Evolutionary conservation across 257 asterid species (phyloP).

Genomic region (Phtheirospermum japonicum): DNA sequence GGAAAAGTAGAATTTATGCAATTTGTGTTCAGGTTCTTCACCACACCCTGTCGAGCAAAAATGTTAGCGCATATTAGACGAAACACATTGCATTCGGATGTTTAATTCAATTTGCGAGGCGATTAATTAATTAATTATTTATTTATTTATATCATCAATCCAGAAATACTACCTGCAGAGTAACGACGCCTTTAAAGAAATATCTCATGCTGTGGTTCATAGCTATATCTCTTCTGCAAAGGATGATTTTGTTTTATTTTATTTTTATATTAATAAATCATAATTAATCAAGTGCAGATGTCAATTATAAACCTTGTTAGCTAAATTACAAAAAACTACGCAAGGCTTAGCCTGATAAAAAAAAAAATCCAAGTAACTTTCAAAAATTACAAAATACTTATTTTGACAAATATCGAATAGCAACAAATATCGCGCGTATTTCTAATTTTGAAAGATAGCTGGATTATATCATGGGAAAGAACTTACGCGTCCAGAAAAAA

Average conservation of each 20-base stretch:
- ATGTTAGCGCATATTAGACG: too few relatives aligned
- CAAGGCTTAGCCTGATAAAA: background rate
- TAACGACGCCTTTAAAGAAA: conserved; percentile 50
- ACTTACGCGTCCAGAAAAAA: conserved; percentile 82
- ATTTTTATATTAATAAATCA: background rate
- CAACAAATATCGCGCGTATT: too few relatives aligned
- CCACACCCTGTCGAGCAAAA: conserved; percentile 54
- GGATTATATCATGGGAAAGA: background rate
- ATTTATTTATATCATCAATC: background rate
- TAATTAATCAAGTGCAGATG: background rate
- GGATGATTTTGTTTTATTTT: conserved; percentile 9
- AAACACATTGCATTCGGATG: background rate
- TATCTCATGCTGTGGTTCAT: conserved; percentile 72
- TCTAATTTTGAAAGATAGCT: too few relatives aligned
- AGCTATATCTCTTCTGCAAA: conserved; percentile 73
- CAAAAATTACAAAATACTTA: too few relatives aligned
- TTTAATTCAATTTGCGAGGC: background rate
- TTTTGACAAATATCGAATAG: too few relatives aligned
- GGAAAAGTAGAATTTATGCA: conserved; percentile 64
- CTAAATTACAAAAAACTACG: background rate
- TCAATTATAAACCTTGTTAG: background rate
- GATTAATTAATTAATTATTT: too few relatives aligned
- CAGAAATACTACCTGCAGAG: conserved; percentile 52
- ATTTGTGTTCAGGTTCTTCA: conserved; percentile 52
- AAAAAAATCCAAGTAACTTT: background rate